Conservation (phyloP, 2,329 filamentous ascomycete genomes). For the Nigrograna mackinnonii region DNA sequence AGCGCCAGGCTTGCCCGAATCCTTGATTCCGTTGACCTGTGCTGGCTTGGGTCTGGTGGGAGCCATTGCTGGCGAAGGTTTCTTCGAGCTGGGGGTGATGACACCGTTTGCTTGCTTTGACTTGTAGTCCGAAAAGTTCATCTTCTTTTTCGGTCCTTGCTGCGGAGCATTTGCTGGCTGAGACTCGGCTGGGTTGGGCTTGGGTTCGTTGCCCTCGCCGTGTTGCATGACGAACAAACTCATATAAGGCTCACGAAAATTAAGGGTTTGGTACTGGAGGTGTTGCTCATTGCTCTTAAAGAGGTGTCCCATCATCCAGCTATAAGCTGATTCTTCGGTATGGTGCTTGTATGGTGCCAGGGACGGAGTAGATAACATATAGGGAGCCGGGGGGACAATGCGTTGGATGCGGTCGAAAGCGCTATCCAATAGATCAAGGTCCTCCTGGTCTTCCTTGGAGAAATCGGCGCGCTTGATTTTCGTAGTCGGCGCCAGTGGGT, state of each 20-base stretch:
- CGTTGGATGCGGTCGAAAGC: slow-evolving; percentile 48
- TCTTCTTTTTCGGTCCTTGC: slow-evolving; percentile 61
- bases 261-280: slow-evolving; percentile 66
- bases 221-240: slow-evolving; percentile 53
- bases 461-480: slow-evolving; percentile 29
- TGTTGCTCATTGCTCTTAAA: slow-evolving; percentile 60
- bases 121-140: slow-evolving; percentile 64
- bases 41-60: slow-evolving; percentile 22
- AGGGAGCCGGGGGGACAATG: slow-evolving; percentile 47
- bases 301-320: slow-evolving; percentile 53
- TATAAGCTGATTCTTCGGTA: slow-evolving; percentile 43
- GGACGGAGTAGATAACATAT: slow-evolving; percentile 53
- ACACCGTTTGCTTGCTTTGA: slow-evolving; percentile 52
- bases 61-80: slow-evolving; percentile 26
- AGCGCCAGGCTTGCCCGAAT: slow-evolving; percentile 19
- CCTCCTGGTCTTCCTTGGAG: slow-evolving; percentile 33
- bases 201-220: slow-evolving; percentile 57
- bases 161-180: slow-evolving; percentile 41
- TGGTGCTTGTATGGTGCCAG: slow-evolving; percentile 48
- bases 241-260: slow-evolving; percentile 58
- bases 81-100: slow-evolving; percentile 32
- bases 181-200: slow-evolving; percentile 43
- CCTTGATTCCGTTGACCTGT: slow-evolving; percentile 29
- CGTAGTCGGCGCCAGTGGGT: slow-evolving; percentile 20
- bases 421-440: slow-evolving; percentile 44